Evolutionary conservation across 2,329 filamentous ascomycete genomes (phyloP).

Genomic region (Penicillium sp.): DNA sequence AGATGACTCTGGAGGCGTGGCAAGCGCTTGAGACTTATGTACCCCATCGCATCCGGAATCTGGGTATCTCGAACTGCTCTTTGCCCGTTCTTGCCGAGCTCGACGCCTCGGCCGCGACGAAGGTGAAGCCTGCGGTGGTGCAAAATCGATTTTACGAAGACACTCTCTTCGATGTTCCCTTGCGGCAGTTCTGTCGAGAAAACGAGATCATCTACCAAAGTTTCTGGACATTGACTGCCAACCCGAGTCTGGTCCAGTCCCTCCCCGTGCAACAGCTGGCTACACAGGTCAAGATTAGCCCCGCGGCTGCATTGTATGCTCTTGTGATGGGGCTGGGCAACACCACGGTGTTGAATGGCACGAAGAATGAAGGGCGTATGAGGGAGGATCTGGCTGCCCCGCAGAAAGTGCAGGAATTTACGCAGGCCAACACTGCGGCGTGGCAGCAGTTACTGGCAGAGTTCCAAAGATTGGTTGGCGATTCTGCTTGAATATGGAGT

Average conservation of each 20-base stretch:
- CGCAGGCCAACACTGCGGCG: conserved; percentile 48
- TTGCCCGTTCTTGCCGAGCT: conserved; percentile 61
- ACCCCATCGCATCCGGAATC: conserved; percentile 64
- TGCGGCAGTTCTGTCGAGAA: conserved; percentile 62
- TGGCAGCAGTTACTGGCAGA: conserved; percentile 56
- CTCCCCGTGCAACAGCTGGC: conserved; percentile 58
- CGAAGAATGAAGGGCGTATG: conserved; percentile 58
- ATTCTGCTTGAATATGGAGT: conserved; percentile 24
- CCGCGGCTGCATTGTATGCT: conserved; percentile 58
- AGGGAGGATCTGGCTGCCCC: conserved; percentile 55
- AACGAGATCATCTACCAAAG: conserved; percentile 61
- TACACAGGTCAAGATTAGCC: conserved; percentile 43
- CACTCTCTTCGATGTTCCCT: conserved; percentile 62
- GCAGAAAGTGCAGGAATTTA: conserved; percentile 46
- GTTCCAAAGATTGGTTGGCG: conserved; percentile 53
- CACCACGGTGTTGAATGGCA: conserved; percentile 60
- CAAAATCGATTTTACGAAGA: conserved; percentile 74
- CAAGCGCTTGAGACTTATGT: conserved; percentile 67
- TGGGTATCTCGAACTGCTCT: conserved; percentile 79
- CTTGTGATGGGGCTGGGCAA: conserved; percentile 59
- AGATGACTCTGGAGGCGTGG: conserved; percentile 68
- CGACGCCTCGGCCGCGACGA: conserved; percentile 44
- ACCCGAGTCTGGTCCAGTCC: conserved; percentile 55
- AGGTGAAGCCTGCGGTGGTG: conserved; percentile 64
- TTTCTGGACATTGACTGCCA: conserved; percentile 66